phyloP scores from a whole-genome alignment of 2,329 filamentous ascomycete genomes.

The Immersiporthe knoxdaviesiana region DNA sequence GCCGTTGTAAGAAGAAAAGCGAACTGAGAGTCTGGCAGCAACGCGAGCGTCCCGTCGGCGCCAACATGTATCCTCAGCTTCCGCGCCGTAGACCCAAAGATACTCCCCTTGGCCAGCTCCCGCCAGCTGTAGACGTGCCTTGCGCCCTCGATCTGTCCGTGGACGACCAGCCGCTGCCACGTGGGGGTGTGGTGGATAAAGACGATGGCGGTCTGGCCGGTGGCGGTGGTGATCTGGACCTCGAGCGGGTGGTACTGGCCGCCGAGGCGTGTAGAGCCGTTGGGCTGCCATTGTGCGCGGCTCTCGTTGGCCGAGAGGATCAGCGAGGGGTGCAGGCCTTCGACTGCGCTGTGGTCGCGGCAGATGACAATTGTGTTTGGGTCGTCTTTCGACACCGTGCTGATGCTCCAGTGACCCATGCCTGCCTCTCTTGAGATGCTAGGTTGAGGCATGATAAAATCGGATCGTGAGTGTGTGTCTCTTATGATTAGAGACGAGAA shows the following conservation, averaged over 20 bases:
- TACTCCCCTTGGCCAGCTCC: neutral
- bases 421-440: constrained; percentile 11
- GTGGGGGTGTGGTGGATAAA: constrained; percentile 3
- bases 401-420: constrained; percentile 4
- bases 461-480: neutral
- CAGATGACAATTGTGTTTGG: constrained; percentile 7
- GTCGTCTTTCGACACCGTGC: constrained; percentile 13
- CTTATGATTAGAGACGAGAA: neutral
- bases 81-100: neutral
- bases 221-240: constrained; percentile 10
- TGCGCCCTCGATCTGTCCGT: constrained; percentile 12
- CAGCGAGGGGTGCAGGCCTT: neutral
- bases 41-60: neutral
- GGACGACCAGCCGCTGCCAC: neutral
- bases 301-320: constrained; percentile 1
- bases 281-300: neutral
- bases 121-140: constrained; percentile 2
- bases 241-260: constrained; percentile 1
- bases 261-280: neutral
- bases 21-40: constrained; percentile 5
- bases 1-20: neutral
- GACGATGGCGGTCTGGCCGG: constrained; percentile 9
- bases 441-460: constrained; percentile 5
- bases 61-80: constrained; percentile 6
- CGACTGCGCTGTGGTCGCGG: neutral